Percentiles rank a stretch among this genome's conserved stretches.
Conservation (phyloP, 345 rosid genomes). For the Eutrema yunnanense region DNA sequence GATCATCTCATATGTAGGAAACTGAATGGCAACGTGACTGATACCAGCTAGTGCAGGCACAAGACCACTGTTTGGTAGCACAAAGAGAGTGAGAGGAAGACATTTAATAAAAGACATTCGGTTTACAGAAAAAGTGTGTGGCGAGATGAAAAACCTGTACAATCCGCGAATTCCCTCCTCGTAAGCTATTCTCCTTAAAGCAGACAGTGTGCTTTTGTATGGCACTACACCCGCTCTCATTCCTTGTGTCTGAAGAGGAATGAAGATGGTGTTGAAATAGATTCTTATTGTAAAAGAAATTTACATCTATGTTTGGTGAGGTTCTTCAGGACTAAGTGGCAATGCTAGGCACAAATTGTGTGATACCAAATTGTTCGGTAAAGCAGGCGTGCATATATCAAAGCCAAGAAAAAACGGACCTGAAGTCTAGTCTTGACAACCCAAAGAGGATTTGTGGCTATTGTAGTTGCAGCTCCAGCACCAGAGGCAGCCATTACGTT, state of each 20-base stretch:
- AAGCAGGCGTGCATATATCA: background rate
- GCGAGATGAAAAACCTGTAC: slow-evolving; percentile 50
- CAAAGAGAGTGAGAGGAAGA: slow-evolving; percentile 5
- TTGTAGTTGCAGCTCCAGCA: slow-evolving; percentile 81
- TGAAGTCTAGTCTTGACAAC: slow-evolving; percentile 93
- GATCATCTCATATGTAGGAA: slow-evolving; percentile 72
- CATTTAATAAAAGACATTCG: background rate
- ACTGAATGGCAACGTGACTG: slow-evolving; percentile 93
- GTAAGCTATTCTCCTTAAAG: slow-evolving; percentile 67
- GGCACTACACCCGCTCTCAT: slow-evolving; percentile 61
- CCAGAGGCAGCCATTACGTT: slow-evolving; percentile 83
- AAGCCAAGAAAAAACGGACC: slow-evolving; percentile 30
- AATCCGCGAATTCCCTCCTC: slow-evolving; percentile 86
- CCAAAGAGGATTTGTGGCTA: slow-evolving; percentile 86
- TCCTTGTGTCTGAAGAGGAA: slow-evolving; percentile 62
- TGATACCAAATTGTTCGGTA: background rate
- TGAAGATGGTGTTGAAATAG: background rate
- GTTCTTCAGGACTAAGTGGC: background rate
- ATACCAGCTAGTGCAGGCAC: slow-evolving; percentile 85
- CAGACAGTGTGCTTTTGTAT: slow-evolving; percentile 67
- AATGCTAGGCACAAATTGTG: background rate
- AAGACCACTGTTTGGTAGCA: slow-evolving; percentile 56
- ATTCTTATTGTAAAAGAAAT: background rate
- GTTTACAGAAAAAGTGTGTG: background rate
- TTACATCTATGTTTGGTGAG: background rate